phyloP scores from a whole-genome alignment of 495 filamentous ascomycete genomes.

The Glarea lozoyensis region DNA sequence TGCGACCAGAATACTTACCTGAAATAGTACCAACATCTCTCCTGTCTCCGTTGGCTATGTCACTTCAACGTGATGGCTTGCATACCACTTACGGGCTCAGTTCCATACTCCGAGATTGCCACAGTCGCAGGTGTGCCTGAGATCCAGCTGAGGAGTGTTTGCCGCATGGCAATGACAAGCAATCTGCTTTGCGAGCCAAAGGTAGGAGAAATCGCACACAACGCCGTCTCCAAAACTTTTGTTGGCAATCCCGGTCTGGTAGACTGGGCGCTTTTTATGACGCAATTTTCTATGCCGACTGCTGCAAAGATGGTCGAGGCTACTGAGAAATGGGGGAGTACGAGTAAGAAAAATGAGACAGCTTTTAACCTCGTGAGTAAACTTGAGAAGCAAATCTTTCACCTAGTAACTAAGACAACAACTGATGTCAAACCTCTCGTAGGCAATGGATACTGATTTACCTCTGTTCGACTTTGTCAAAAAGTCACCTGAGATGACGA shows the following conservation, averaged over 20 bases:
- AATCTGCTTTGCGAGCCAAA: slow-evolving; percentile 21
- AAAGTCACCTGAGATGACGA: neutral
- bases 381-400: too few relatives aligned
- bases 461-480: slow-evolving; percentile 1
- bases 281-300: neutral
- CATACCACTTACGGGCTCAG: slow-evolving; percentile 21
- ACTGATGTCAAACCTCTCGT: too few relatives aligned
- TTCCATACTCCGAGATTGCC: slow-evolving; percentile 24
- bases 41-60: slow-evolving; percentile 21
- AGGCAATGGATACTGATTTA: neutral
- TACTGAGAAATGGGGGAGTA: neutral
- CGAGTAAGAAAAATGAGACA: neutral
- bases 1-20: too few relatives aligned
- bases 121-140: slow-evolving; percentile 18
- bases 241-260: neutral
- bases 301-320: neutral
- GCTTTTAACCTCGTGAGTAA: slow-evolving; percentile 6
- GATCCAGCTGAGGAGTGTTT: slow-evolving; percentile 20
- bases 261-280: neutral
- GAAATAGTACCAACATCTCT: slow-evolving; percentile 23
- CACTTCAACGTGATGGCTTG: slow-evolving; percentile 22
- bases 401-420: too few relatives aligned
- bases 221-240: slow-evolving; percentile 4
- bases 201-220: slow-evolving; percentile 20
- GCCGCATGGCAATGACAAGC: slow-evolving; percentile 29